Evolutionary conservation across 2,329 filamentous ascomycete genomes (phyloP).

Genomic region (Pyrenophora tritici-repentis): DNA sequence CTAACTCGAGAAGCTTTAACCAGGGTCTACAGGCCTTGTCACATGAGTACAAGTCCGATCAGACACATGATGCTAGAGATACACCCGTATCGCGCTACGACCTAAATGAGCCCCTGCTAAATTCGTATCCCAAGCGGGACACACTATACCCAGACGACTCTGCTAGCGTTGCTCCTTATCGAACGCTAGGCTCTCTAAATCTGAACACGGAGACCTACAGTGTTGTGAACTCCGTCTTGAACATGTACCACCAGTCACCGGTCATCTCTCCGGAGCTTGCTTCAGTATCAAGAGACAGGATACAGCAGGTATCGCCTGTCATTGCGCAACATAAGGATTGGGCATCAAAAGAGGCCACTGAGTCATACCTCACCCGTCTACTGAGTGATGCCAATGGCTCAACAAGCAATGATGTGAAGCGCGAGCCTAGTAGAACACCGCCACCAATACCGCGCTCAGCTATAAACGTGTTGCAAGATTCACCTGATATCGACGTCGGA

Average conservation of each 20-base stretch:
- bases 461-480: constrained; percentile 28
- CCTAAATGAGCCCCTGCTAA: constrained; percentile 41
- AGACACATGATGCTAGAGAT: constrained; percentile 16
- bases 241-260: constrained; percentile 48
- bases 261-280: constrained; percentile 49
- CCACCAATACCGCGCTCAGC: constrained; percentile 18
- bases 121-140: constrained; percentile 40
- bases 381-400: constrained; percentile 46
- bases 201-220: constrained; percentile 52
- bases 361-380: constrained; percentile 60
- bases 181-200: constrained; percentile 36
- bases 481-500: constrained; percentile 29
- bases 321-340: constrained; percentile 60
- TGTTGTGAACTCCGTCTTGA: constrained; percentile 48
- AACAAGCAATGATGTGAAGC: constrained; percentile 13
- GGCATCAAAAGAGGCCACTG: constrained; percentile 60
- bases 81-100: constrained; percentile 31
- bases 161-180: constrained; percentile 44
- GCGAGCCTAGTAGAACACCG: constrained; percentile 14
- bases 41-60: constrained; percentile 21
- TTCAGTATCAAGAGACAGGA: constrained; percentile 47
- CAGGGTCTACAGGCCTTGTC: constrained; percentile 19
- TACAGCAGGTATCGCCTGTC: constrained; percentile 56
- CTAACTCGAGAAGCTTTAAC: constrained; percentile 11
- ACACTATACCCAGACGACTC: constrained; percentile 47